phyloP scores from a whole-genome alignment of 1,139 yeast species.

The Geotrichum restrictum region DNA sequence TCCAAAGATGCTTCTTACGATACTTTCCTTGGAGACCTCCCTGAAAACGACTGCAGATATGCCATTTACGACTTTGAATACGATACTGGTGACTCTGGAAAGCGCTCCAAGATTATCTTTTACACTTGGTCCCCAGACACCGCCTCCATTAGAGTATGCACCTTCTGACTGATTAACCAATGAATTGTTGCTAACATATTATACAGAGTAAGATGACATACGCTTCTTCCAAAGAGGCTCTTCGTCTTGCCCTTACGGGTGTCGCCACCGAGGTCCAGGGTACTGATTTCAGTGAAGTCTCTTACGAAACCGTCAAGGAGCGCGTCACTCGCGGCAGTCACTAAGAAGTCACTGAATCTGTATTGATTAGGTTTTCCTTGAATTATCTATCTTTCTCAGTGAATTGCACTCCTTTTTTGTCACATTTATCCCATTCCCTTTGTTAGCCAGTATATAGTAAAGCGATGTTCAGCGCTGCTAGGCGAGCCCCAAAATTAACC shows the following conservation, averaged over 20 bases:
- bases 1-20: constrained; percentile 75
- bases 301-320: constrained; percentile 87
- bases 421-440: neutral
- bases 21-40: constrained; percentile 75
- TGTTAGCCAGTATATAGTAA: neutral
- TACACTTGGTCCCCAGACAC: constrained; percentile 98
- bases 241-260: constrained; percentile 96
- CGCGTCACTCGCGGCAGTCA: constrained; percentile 79
- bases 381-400: neutral
- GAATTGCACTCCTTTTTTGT: neutral
- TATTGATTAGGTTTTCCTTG: neutral
- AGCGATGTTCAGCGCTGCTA: neutral
- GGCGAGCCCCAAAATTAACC: no score
- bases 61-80: constrained; percentile 96
- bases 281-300: constrained; percentile 94
- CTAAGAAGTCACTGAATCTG: constrained; percentile 17
- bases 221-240: constrained; percentile 95
- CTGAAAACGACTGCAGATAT: constrained; percentile 94
- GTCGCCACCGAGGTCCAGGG: constrained; percentile 93
- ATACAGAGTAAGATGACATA: constrained; percentile 80
- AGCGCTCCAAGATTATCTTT: constrained; percentile 87
- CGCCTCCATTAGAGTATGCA: constrained; percentile 60
- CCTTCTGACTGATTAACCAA: neutral
- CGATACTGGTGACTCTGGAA: constrained; percentile 87
- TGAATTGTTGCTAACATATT: neutral